Evolutionary conservation across 208 protist species (phyloP), one percentile per base, ranked within the genome.

Genomic region (Vickermania ingenoplastis): DNA sequence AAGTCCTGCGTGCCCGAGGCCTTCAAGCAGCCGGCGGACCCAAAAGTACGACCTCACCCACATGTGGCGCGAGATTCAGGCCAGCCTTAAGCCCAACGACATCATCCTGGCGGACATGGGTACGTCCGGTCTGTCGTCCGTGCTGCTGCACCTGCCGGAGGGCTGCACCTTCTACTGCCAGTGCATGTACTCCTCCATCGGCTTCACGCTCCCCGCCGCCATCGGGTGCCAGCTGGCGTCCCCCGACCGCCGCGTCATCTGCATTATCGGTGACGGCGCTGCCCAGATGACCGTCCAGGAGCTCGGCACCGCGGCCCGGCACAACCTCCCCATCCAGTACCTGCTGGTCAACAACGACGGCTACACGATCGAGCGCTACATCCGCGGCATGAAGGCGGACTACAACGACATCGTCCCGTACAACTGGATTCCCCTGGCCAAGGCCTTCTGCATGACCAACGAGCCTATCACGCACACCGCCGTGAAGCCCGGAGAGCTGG

Each of bases 211-310:
- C 29, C 76, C 76, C 17, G 76, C 76, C 31, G 65, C 76, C 2
- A 41, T 82, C 3, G 76, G 76, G n/a, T 68, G 69, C 29, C 76
- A 82, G 63, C 36, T 79, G 29, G 76, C 76, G 24, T 57, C 65
- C 17, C 67, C 67, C 17, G 61, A 67, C 57, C 76, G 71, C 59
- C 71, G 71, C 30, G 69, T 82, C 1, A 54, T 82, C n/a, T 73
- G 62, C 53, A 53, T 79, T 28, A 41, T 71, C n/a, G 76, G 76
- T 41, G 76, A 82, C 50, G 76, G 76, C 3, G 67, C 76, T 4
- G 71, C 71, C 31, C 76, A 82, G 66, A 82, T 82, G 76, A 82
- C 71, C 36, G 64, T 76, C n/a, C 76, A 82, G 57, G 76, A 82
- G 52, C 57, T 77, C 21, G 69, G 75, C 50, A 50, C 53, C 23